A percentile compares a stretch with the other conserved stretches of the same genome.
Conservation (phyloP, 2,329 filamentous ascomycete genomes). For the Fusarium fujikuroi region DNA sequence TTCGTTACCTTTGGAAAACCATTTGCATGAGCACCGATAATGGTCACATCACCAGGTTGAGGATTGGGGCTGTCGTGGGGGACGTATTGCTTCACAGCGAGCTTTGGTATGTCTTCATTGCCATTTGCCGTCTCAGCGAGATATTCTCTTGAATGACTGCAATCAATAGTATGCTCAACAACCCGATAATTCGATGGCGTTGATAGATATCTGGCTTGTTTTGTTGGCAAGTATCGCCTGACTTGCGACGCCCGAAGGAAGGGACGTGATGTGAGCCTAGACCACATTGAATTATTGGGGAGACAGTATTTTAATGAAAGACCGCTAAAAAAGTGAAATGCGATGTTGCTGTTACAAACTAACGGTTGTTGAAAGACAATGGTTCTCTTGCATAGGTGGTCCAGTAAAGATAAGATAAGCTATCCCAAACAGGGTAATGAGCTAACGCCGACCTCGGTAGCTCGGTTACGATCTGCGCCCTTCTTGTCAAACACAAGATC, state of each 20-base stretch:
- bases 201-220: not conserved
- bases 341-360: not conserved
- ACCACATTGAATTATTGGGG: not conserved
- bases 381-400: not conserved
- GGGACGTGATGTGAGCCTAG: not conserved
- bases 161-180: not conserved
- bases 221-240: too few relatives aligned
- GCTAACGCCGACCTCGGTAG: not conserved
- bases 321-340: not conserved
- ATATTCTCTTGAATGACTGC: not conserved
- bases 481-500: not conserved
- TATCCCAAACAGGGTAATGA: not conserved
- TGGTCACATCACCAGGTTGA: not conserved
- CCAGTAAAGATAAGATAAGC: not conserved
- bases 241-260: too few relatives aligned
- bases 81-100: not conserved
- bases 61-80: not conserved
- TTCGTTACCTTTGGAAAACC: not conserved
- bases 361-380: not conserved
- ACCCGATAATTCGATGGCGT: not conserved
- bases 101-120: not conserved
- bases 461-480: not conserved
- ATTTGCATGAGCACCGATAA: not conserved
- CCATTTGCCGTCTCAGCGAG: not conserved
- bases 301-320: accelerated